Evolutionary conservation across 2,329 filamentous ascomycete species (phyloP).

Genomic region (Diaporthe velutina): DNA sequence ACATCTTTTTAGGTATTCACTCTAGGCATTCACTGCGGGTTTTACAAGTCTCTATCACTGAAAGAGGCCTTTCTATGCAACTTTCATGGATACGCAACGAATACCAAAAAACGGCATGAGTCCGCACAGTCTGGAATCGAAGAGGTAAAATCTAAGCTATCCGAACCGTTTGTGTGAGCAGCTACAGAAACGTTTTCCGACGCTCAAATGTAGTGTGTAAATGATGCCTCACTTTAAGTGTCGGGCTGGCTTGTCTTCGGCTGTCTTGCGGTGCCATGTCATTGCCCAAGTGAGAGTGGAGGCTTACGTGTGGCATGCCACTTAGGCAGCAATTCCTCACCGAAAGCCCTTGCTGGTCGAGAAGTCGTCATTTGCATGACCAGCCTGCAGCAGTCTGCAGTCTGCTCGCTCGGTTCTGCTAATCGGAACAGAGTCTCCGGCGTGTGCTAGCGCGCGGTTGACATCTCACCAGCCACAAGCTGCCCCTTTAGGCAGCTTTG

Average conservation of each 20-base stretch:
- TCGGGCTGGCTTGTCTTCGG: not conserved
- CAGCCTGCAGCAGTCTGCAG: not conserved
- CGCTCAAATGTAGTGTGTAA: not conserved
- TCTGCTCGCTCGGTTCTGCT: not conserved
- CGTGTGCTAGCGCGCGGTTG: not conserved
- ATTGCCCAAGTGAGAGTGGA: not conserved
- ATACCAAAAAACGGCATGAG: not conserved
- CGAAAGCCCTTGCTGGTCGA: not conserved
- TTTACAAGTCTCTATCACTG: not conserved
- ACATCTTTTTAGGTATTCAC: not conserved
- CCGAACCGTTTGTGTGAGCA: not conserved
- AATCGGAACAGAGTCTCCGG: constrained; percentile 4
- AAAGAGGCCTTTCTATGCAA: not conserved
- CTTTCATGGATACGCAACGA: not conserved
- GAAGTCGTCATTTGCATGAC: constrained; percentile 6
- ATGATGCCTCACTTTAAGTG: not conserved
- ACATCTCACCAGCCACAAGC: constrained; percentile 24
- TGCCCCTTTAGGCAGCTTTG: constrained; percentile 2
- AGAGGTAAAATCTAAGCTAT: no score
- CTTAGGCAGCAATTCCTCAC: not conserved
- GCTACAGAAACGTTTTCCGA: not conserved
- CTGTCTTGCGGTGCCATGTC: no score
- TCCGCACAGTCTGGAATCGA: not conserved
- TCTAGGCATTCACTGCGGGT: not conserved
- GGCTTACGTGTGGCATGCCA: not conserved